phyloP scores from a whole-genome alignment of 1,139 yeast species.

The Eremothecium cymbalariae region DNA sequence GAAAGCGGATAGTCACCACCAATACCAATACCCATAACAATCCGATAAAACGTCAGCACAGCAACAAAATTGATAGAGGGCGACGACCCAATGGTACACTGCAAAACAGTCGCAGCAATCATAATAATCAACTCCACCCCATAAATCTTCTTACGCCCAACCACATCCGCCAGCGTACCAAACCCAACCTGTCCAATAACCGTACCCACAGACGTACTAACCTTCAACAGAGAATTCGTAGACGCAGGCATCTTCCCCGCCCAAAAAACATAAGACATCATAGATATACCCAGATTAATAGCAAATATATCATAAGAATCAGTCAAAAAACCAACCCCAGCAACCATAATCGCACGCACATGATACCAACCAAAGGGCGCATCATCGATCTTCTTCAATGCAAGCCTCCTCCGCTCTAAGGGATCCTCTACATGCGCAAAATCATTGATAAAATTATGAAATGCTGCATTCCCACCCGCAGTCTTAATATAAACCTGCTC shows the following conservation, averaged over 20 bases:
- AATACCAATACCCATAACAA: conserved; percentile 90
- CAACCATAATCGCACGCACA: conserved; percentile 75
- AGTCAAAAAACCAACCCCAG: conserved; percentile 91
- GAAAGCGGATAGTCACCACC: conserved; percentile 99
- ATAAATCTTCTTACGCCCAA: conserved; percentile 83
- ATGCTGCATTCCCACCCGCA: conserved; percentile 81
- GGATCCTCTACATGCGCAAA: conserved; percentile 83
- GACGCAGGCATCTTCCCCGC: conserved; percentile 54
- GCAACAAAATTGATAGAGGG: conserved; percentile 68
- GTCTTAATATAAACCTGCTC: conserved; percentile 34
- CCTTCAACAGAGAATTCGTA: conserved; percentile 67
- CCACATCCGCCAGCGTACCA: conserved; percentile 74
- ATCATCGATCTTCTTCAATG: conserved; percentile 79
- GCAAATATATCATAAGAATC: conserved; percentile 91
- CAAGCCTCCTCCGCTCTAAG: conserved; percentile 80
- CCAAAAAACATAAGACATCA: conserved; percentile 74
- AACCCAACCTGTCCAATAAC: conserved; percentile 86
- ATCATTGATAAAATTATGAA: conserved; percentile 77
- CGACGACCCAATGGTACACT: conserved; percentile 60
- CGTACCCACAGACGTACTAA: conserved; percentile 89
- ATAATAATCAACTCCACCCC: conserved; percentile 82
- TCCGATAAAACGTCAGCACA: conserved; percentile 65
- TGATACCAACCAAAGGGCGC: conserved; percentile 86
- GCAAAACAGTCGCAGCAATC: conserved; percentile 72
- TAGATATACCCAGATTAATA: conserved; percentile 68